Base-by-base conservation (phyloP, 2,329 filamentous ascomycete species). In the Phaeosphaeriaceae sp. region DNA sequence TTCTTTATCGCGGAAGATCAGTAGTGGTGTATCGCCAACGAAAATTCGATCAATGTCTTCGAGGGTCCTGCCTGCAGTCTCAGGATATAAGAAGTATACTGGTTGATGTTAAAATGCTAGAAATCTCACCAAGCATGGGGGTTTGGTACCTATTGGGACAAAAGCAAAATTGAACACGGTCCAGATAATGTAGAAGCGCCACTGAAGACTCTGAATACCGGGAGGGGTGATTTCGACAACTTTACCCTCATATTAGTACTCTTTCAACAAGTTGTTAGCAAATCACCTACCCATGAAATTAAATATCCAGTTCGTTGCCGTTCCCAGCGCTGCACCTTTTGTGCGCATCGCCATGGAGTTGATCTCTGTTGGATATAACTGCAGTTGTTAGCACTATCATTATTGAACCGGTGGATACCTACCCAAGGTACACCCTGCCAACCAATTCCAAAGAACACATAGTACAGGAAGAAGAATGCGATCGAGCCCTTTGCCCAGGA, bases 391-490 rank as follows among this genome's bases (percentile, higher is more conserved):
- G 31, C 31, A 21, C 3, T 10, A 10, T 61, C 2, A 59, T 51
- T 25, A 48, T 15, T 13, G 42, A 45, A 1, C 11, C 21, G 2
- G 31, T 19, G 19, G n/a, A 17, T 19, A 33, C 54, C 6, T 61
- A 63, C 72, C 81, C 61, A 83, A 13, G 79, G 79, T 15, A 82
- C 78, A 3, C 80, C 82, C 41, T 82, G 79, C 79, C 73, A 81
- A 7, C 81, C 81, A 27, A 84, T 80, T 17, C 78, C 83, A 59
- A 85, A 85, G 74, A 83, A 84, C 45, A 84, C 78, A 63, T 84
- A 84, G 72, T 84, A 85, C 7, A 85, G 62, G 69, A 85, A 85
- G 70, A 86, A 82, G 65, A 84, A 84, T 0, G 78, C 79, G 44
- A 83, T 78, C 0, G 79, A 80, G 0, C 78, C 82, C 22, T 73